Base-by-base conservation (phyloP, 1,284 basidiomycete genomes). In the Ustilago sp. region DNA sequence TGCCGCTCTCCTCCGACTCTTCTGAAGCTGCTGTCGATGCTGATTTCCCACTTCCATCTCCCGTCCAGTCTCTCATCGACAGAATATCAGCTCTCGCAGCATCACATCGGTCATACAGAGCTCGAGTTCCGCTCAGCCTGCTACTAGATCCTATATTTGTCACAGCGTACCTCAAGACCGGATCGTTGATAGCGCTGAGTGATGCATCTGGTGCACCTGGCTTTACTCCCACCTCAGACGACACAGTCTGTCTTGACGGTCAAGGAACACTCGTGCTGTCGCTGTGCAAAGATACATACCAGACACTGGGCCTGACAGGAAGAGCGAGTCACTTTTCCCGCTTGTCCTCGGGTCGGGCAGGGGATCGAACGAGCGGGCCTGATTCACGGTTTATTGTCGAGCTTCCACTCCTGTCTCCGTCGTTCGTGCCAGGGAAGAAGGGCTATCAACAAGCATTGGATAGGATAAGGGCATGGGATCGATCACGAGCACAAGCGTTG, bases 251-350 rank as follows among this genome's bases (percentile, higher is more conserved):
- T 61, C 55, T 85, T 12, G 80, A 84, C 51, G 83, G 83, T 1
- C 78, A 82, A 55, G 80, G 80, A 23, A 80, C 75, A n/a, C 76
- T 85, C 4, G 68, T 82, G 17, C 80, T 85, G 2, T 83, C 81
- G 3, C 72, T 85, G 1, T 74, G 68, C 55, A 81, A 81, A 48
- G 81, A 83, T n/a, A 85, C 84, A 13, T 85, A 85, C 54, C 83
- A 83, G 53, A 77, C 77, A 4, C 77, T 85, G 3, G 84, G 84
- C 13, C 72, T 85, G 9, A 77, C 78, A 4, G 84, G 84, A 12
- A 68, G 83, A 15, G 77, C 80, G 1, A 74, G 79, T 51, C 80
- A 82, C 48, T 82, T 80, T 36, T 70, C 74, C 0, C 73, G 74
- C 17, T 48, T 70, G 32, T 59, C 83, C 3, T 83, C 82, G 0